Conservation (phyloP, 768 basidiomycete genomes). For the Pleurotus citrinopileatus region DNA sequence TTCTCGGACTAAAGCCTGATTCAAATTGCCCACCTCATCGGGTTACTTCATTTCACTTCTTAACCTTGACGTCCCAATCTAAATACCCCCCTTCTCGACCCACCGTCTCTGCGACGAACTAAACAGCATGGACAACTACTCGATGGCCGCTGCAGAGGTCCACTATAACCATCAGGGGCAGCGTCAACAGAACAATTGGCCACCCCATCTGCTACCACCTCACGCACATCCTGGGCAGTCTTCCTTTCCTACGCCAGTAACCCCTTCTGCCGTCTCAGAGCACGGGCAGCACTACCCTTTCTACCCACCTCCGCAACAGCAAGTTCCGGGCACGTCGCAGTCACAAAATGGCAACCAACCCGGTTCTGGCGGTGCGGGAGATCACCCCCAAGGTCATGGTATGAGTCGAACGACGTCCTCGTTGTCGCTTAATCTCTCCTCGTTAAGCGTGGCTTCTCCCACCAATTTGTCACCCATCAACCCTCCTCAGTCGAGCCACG, state of each 20-base stretch:
- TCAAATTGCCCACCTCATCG: neutral
- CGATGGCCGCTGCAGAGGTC: slow-evolving; percentile 12
- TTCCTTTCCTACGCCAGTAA: slow-evolving; percentile 12
- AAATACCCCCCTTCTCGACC: neutral
- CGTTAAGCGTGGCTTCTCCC: slow-evolving; percentile 64
- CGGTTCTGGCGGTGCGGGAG: slow-evolving; percentile 25
- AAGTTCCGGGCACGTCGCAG: slow-evolving; percentile 16
- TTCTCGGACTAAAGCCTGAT: neutral
- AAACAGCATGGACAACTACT: slow-evolving; percentile 11
- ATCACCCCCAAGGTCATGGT: slow-evolving; percentile 23
- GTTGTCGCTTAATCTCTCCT: slow-evolving; percentile 67
- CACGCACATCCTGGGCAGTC: slow-evolving; percentile 8
- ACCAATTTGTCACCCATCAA: slow-evolving; percentile 63
- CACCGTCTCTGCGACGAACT: neutral
- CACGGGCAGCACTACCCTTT: slow-evolving; percentile 11
- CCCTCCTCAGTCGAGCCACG: slow-evolving; percentile 29
- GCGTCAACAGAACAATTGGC: slow-evolving; percentile 14
- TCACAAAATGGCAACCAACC: slow-evolving; percentile 24
- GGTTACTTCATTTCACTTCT: slow-evolving; percentile 5
- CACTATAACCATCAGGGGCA: slow-evolving; percentile 14
- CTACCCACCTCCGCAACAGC: neutral
- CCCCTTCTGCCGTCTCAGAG: slow-evolving; percentile 3
- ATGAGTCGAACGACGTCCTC: slow-evolving; percentile 29
- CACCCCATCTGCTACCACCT: slow-evolving; percentile 15
- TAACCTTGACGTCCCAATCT: neutral